Conservation (phyloP, 2,329 filamentous ascomycete species). For the Sclerotinia nivalis region DNA sequence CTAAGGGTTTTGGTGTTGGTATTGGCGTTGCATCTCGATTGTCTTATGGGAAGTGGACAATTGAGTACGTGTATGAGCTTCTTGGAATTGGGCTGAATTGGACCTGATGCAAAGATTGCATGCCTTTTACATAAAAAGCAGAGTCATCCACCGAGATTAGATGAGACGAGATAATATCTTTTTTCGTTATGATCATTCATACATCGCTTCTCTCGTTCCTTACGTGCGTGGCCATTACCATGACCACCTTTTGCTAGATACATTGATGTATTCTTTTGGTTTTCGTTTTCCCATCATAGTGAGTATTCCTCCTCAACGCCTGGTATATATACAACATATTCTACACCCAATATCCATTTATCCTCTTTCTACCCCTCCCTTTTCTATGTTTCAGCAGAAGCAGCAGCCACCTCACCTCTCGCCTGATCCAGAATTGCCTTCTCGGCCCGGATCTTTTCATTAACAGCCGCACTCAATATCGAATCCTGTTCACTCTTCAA, state of each 20-base stretch:
- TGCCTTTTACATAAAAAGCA: constrained; percentile 10
- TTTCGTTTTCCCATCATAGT: constrained; percentile 11
- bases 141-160: background rate
- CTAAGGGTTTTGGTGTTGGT: constrained; percentile 14
- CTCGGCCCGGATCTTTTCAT: constrained; percentile 62
- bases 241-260: background rate
- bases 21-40: constrained; percentile 11
- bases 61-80: background rate
- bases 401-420: constrained; percentile 41
- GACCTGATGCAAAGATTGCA: constrained; percentile 8
- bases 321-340: constrained; percentile 26
- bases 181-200: constrained; percentile 19
- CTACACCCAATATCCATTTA: background rate
- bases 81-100: constrained; percentile 9
- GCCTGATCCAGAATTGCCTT: constrained; percentile 58
- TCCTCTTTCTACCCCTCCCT: constrained; percentile 4
- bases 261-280: background rate
- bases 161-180: constrained; percentile 13
- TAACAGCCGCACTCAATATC: constrained; percentile 52
- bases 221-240: background rate
- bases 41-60: constrained; percentile 3
- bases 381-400: constrained; percentile 16
- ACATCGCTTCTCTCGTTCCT: constrained; percentile 3
- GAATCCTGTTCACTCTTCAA: constrained; percentile 56
- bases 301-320: constrained; percentile 29